These are phyloP conservation scores for Hysterangium stoloniferum DNA, from an alignment of 768 basidiomycete species.

Conservation along the genomic window DNA sequence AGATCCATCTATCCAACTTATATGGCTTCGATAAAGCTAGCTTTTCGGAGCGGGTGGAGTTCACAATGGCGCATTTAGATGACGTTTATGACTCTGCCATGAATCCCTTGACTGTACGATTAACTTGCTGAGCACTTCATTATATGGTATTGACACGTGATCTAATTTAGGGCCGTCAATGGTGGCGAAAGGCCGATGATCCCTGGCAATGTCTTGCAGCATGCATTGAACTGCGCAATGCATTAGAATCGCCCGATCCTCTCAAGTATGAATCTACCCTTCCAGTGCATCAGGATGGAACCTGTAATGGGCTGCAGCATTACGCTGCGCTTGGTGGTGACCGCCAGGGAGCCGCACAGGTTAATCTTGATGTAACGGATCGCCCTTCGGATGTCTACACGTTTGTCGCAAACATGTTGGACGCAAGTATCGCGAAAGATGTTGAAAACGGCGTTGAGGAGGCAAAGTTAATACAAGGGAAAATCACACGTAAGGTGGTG, in stretches of 20 bases:
- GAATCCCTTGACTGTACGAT: slow-evolving; percentile 63
- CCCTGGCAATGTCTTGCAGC: slow-evolving; percentile 97
- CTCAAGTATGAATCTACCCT: slow-evolving; percentile 53
- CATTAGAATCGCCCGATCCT: slow-evolving; percentile 62
- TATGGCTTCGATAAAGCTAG: slow-evolving; percentile 92
- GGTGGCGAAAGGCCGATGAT: slow-evolving; percentile 92
- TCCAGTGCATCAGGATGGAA: slow-evolving; percentile 98
- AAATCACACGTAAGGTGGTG: slow-evolving; percentile 87
- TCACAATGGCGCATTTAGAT: slow-evolving; percentile 61
- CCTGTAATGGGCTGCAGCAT: slow-evolving; percentile 97
- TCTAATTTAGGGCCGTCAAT: slow-evolving; percentile 50
- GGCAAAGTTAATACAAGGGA: slow-evolving; percentile 62
- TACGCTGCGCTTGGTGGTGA: slow-evolving; percentile 98
- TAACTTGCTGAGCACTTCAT: slow-evolving; percentile 2
- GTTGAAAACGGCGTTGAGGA: slow-evolving; percentile 38
- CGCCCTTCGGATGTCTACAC: slow-evolving; percentile 94
- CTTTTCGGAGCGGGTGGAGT: slow-evolving; percentile 86
- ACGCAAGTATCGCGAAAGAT: slow-evolving; percentile 54
- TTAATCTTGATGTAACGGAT: slow-evolving; percentile 81
- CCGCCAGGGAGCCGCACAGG: slow-evolving; percentile 77
- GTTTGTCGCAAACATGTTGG: slow-evolving; percentile 81
- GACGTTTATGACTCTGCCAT: slow-evolving; percentile 79
- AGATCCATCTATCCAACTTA: slow-evolving; percentile 90
- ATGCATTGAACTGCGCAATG: slow-evolving; percentile 81
- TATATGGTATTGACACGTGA: slow-evolving; percentile 6